Base-by-base conservation (phyloP, 192 early-diverging fungal genomes). In the Linnemannia hyalina region DNA sequence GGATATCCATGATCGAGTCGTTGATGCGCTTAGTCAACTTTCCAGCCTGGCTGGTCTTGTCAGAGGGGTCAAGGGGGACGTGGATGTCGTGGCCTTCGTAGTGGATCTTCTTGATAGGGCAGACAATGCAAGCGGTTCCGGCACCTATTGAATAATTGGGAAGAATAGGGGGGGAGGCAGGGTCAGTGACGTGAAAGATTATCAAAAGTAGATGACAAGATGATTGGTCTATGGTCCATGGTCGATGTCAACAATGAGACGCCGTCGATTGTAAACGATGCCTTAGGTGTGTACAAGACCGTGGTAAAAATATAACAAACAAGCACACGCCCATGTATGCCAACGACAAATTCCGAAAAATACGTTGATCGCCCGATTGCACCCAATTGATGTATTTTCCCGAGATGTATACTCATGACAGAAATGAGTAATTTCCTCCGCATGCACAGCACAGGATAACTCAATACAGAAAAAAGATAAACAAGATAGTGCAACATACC, bases 81-180 rank as follows among this genome's bases (percentile, higher is more conserved):
- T 89, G 73, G 78, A 97, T 90, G 78, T 99, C 97, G 72, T 89
- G 81, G 73, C 93, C 95, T 63, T 96, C 85, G 88, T 95, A 98
- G 77, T 89, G 84, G 84, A 99, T 96, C 70, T 85, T 89, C 93
- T 95, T 97, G 91, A 99, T 97, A 18, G 98, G 98, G 76, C 90
- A 93, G 32, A 99, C 97, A 83, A 99, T 97, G 88, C 96, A 97
- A 44, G 98, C 98, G 68, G 98, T 99, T 68, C 98, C 98, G 23
- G 97, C 92, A 76, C 84, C 84, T 86, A 78, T 6, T 57, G 7
- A 36, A 36, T 6, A 20, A 4, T 22, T 52, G 16, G 3, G 38
- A 76, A 42, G 41, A 22, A 68, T 35, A 75, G 55, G 22, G 32
- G 5, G 29, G 15, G 22, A 46, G 23, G 13, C n/a, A 2, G 18